These are phyloP conservation scores for Aspergillus ustus DNA, from an alignment of 2,329 filamentous ascomycete species.

Conservation along the genomic window DNA sequence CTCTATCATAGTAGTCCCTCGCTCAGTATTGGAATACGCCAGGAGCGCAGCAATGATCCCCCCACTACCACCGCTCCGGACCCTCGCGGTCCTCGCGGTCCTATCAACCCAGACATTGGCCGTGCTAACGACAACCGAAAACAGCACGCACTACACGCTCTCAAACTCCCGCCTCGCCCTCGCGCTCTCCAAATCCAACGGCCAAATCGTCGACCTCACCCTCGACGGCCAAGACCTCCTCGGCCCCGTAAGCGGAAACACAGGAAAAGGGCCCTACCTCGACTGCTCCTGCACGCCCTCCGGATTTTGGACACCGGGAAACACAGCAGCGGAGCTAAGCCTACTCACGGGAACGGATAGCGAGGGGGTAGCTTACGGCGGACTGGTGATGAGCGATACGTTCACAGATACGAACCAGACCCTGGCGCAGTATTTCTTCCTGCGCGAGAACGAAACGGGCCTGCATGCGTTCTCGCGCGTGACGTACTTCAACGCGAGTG, in stretches of 20 bases:
- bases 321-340: conserved; percentile 53
- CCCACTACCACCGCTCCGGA: not conserved
- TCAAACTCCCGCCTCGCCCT: conserved; percentile 52
- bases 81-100: not conserved
- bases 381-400: conserved; percentile 63
- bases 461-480: conserved; percentile 65
- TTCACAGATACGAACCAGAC: conserved; percentile 63
- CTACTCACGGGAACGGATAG: conserved; percentile 59
- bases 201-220: conserved; percentile 47
- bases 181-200: conserved; percentile 49
- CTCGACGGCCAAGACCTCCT: conserved; percentile 60
- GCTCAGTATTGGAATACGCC: too few relatives aligned
- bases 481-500: conserved; percentile 62
- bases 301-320: conserved; percentile 64
- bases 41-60: too few relatives aligned
- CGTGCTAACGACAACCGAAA: not conserved
- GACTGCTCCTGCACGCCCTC: conserved; percentile 67
- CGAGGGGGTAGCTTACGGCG: conserved; percentile 58
- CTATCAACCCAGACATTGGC: not conserved
- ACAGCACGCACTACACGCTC: conserved; percentile 31
- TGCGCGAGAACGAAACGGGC: conserved; percentile 66
- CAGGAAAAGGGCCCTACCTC: conserved; percentile 62
- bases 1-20: too few relatives aligned
- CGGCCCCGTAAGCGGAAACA: conserved; percentile 48
- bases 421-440: conserved; percentile 68